phyloP scores from a whole-genome alignment of 192 early-diverging fungal species.

The Blastocladiella britannica region DNA sequence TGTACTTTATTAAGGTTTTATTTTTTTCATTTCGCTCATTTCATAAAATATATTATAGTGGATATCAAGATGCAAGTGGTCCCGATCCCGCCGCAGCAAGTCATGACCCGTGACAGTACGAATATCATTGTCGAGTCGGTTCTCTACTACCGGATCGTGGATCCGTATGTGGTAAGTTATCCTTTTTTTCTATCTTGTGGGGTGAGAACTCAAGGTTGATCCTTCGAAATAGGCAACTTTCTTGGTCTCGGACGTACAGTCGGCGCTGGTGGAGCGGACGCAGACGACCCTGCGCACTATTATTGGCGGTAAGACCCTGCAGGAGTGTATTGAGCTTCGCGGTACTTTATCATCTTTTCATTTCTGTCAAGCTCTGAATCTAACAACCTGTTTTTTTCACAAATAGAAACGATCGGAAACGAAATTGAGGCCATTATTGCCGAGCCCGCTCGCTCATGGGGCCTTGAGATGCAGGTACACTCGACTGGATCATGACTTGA shows the following conservation, averaged over 20 bases:
- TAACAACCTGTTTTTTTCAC: too few relatives aligned
- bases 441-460: slow-evolving; percentile 51
- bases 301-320: slow-evolving; percentile 56
- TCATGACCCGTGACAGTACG: slow-evolving; percentile 85
- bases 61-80: slow-evolving; percentile 44
- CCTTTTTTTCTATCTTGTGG: too few relatives aligned
- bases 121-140: slow-evolving; percentile 66
- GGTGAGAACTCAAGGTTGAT: too few relatives aligned
- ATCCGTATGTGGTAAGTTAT: slow-evolving; percentile 63
- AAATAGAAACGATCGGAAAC: slow-evolving; percentile 43
- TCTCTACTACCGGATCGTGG: slow-evolving; percentile 64
- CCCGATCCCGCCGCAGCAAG: slow-evolving; percentile 41
- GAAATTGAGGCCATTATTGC: slow-evolving; percentile 72
- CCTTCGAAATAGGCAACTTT: too few relatives aligned
- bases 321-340: slow-evolving; percentile 77
- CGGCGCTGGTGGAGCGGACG: slow-evolving; percentile 65
- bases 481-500: too few relatives aligned
- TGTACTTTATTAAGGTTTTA: too few relatives aligned
- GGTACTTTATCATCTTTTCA: slow-evolving; percentile 3
- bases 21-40: too few relatives aligned
- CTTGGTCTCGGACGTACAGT: slow-evolving; percentile 51
- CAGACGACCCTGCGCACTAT: slow-evolving; percentile 76
- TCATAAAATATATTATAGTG: too few relatives aligned
- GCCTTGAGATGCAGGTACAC: slow-evolving; percentile 58
- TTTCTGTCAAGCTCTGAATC: too few relatives aligned